Percentiles rank a stretch among this genome's conserved stretches.
Conservation (phyloP, 108 stramenopile species). For the Pseudonitzschia multiseries region DNA sequence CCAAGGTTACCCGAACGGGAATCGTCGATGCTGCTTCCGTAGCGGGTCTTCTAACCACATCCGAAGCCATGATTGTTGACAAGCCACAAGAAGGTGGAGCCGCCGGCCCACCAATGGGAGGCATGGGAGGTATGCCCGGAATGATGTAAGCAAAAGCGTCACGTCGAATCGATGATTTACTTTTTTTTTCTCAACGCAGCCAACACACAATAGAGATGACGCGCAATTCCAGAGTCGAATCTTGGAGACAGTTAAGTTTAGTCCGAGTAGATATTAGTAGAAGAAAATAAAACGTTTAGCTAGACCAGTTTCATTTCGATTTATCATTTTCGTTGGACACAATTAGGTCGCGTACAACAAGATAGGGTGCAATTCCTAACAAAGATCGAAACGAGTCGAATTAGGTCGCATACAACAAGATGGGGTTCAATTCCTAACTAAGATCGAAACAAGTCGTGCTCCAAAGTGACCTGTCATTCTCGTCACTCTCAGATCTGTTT, state of each 20-base stretch:
- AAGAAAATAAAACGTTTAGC: neutral
- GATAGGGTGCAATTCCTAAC: neutral
- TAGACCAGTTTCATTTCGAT: neutral
- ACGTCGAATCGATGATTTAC: too few species aligned
- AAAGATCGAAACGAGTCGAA: neutral
- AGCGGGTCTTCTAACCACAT: conserved; percentile 95
- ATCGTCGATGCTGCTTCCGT: conserved; percentile 98
- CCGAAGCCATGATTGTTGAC: conserved; percentile 98
- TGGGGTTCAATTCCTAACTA: neutral
- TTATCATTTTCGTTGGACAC: neutral
- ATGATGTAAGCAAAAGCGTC: conserved; percentile 52
- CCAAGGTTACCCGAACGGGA: conserved; percentile 99
- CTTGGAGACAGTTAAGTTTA: neutral
- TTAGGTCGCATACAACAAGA: too few species aligned
- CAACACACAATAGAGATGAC: neutral
- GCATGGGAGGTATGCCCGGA: conserved; percentile 90
- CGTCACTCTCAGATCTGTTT: too few species aligned
- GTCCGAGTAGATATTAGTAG: neutral
- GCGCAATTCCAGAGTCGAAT: neutral
- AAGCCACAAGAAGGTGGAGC: conserved; percentile 76
- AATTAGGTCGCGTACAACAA: neutral
- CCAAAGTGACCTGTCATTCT: too few species aligned
- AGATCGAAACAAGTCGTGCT: neutral
- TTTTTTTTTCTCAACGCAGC: neutral
- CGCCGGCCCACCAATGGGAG: conserved; percentile 65